Evolutionary conservation across 352 stramenopile genomes (phyloP).

Genomic region (Phytophthora citricola): DNA sequence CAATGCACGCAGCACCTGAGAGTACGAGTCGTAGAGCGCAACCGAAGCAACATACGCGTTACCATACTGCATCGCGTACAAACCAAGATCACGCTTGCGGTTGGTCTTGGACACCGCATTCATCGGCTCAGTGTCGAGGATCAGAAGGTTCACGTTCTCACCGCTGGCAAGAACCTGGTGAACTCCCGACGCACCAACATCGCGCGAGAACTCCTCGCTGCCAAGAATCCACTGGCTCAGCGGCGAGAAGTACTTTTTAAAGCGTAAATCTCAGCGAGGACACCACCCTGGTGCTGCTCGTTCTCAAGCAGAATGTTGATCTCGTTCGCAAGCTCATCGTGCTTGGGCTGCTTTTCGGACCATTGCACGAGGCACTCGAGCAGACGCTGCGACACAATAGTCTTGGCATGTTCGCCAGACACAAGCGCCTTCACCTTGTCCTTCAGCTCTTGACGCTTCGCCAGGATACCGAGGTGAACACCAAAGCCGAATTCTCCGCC

Average conservation of each 20-base stretch:
- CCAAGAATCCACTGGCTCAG: slow-evolving; percentile 84
- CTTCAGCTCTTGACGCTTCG: slow-evolving; percentile 74
- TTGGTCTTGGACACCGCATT: slow-evolving; percentile 67
- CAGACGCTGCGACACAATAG: slow-evolving; percentile 52
- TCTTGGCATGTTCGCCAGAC: slow-evolving; percentile 26
- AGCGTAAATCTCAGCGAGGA: slow-evolving; percentile 55
- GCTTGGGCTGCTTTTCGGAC: slow-evolving; percentile 56
- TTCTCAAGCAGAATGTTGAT: slow-evolving; percentile 72
- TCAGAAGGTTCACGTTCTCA: slow-evolving; percentile 81
- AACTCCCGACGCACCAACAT: slow-evolving; percentile 72
- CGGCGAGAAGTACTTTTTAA: slow-evolving; percentile 71
- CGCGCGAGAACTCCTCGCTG: slow-evolving; percentile 78
- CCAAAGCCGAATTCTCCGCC: slow-evolving; percentile 81
- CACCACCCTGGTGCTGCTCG: slow-evolving; percentile 53
- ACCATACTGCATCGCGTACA: slow-evolving; percentile 95
- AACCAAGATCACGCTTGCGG: slow-evolving; percentile 91
- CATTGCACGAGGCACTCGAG: slow-evolving; percentile 56
- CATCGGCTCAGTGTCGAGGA: slow-evolving; percentile 80
- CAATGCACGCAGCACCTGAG: slow-evolving; percentile 87
- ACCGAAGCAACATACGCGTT: slow-evolving; percentile 94
- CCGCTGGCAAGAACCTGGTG: slow-evolving; percentile 78
- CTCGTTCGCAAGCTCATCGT: slow-evolving; percentile 68
- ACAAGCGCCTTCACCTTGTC: slow-evolving; percentile 65
- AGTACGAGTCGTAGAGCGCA: slow-evolving; percentile 90
- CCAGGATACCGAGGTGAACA: slow-evolving; percentile 70